phyloP scores from a whole-genome alignment of 225 moss, liverwort and hornwort genomes.

The Marchantia paleacea region DNA sequence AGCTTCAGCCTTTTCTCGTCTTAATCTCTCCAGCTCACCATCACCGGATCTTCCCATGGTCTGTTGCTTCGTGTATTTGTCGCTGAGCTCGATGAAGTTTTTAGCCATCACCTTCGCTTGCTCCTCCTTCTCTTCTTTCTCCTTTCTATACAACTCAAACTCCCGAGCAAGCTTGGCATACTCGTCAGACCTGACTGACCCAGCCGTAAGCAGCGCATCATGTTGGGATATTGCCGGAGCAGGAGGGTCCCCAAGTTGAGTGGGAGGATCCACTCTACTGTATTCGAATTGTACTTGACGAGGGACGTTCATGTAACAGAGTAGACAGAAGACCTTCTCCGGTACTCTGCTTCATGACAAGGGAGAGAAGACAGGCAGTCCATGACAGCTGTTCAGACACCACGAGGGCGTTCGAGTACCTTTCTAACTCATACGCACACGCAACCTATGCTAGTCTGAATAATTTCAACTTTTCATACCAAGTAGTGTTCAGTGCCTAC shows the following conservation, averaged over 20 bases:
- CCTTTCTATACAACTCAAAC: constrained; percentile 32
- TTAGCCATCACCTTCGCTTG: constrained; percentile 24
- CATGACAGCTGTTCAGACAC: not conserved
- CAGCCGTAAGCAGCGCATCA: not conserved
- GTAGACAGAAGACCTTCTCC: constrained; percentile 38
- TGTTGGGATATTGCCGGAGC: constrained; percentile 22
- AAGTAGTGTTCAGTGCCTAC: not conserved
- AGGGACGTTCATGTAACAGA: constrained; percentile 42
- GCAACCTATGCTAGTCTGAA: not conserved
- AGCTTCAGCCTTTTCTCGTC: constrained; percentile 28
- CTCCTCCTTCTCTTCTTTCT: constrained; percentile 37
- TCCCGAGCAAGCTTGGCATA: constrained; percentile 38
- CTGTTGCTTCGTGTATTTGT: constrained; percentile 16
- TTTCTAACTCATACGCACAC: not conserved
- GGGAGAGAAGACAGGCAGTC: not conserved
- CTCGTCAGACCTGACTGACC: constrained; percentile 30
- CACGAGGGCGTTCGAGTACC: not conserved
- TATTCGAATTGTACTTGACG: constrained; percentile 38
- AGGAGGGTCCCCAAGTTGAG: constrained; percentile 44
- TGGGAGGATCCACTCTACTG: constrained; percentile 43
- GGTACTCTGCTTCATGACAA: constrained; percentile 27
- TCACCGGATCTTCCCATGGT: not conserved
- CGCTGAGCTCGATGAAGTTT: constrained; percentile 14
- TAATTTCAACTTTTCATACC: not conserved
- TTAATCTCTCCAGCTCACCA: constrained; percentile 24